Base-by-base conservation (phyloP, 2,329 filamentous ascomycete species). In the Beauveria varroae region DNA sequence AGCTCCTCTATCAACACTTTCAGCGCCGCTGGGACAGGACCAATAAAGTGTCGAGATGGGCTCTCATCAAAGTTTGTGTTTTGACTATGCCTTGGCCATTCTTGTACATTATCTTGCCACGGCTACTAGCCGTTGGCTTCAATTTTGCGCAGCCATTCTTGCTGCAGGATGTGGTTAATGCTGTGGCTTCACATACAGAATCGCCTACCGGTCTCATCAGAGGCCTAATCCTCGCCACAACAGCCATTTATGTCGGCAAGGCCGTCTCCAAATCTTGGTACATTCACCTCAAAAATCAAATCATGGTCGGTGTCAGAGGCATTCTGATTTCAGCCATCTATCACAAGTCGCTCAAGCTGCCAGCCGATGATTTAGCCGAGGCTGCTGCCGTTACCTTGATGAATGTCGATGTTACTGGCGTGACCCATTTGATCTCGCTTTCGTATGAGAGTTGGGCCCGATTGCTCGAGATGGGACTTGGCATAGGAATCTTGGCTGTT, bases 121-220 rank as follows among this genome's bases (percentile, higher is more conserved):
- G 58, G 2, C 43, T 60, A 5, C 7, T 49, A 9, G n/a, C 10
- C 16, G 30, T 54, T 24, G 58, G 58, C 43, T 60, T 60, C 28
- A 54, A 34, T 16, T 60, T 60, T 41, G 58, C 58, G 9, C 58
- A 60, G 22, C 58, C 58, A 5, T 61, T 61, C 16, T 16, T 61
- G 14, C 16, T 61, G 22, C 58, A 61, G 22, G 40, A 46, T 34
- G 50, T 61, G 3, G 51, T 61, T 26, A 22, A 9, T 20, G 26
- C 37, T 6, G 47, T 60, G 9, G 37, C 46, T n/a, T 18, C 20
- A 34, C 41, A 53, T 20, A 12, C 16, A 5, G 37, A 47, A 30
- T 26, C 50, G n/a, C n/a, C 49, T 1, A 53, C 14, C 20, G 50
- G 47, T n/a, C 9, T 60, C 20, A 47, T 54, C 9, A 34, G 57